A percentile compares a stretch with the other conserved stretches of the same genome.
Evolutionary conservation across 1,139 yeast species (phyloP).

Genomic region (Taphrina communis): DNA sequence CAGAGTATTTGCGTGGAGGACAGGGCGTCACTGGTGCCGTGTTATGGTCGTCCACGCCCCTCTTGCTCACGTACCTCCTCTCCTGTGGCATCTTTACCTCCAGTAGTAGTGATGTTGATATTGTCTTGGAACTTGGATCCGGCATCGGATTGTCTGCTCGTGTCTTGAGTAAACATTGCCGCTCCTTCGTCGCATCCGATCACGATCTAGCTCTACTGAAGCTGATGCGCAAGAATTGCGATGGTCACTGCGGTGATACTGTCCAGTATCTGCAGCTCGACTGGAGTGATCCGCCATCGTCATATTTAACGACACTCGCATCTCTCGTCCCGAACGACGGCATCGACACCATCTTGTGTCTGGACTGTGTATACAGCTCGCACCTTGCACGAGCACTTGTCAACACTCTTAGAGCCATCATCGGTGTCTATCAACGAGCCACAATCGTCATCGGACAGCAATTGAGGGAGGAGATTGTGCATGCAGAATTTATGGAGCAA

Average conservation of each 20-base stretch:
- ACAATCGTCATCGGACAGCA: conserved; percentile 33
- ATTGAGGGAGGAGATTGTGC: conserved; percentile 28
- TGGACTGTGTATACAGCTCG: conserved; percentile 33
- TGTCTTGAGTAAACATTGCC: conserved; percentile 19
- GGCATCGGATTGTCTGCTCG: conserved; percentile 26
- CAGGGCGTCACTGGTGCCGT: conserved; percentile 38
- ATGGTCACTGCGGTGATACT: neutral
- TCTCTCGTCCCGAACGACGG: neutral
- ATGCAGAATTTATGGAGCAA: conserved; percentile 27
- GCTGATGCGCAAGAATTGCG: conserved; percentile 9
- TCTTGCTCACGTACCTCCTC: conserved; percentile 9
- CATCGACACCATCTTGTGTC: conserved; percentile 21
- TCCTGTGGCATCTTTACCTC: neutral
- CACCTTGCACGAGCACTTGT: conserved; percentile 16
- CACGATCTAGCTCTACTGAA: conserved; percentile 17
- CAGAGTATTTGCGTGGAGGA: conserved; percentile 23
- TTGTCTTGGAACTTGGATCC: conserved; percentile 26
- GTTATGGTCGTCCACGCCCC: conserved; percentile 30
- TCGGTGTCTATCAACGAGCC: neutral
- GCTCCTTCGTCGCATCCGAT: conserved; percentile 27
- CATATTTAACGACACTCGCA: conserved; percentile 12
- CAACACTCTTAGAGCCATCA: neutral
- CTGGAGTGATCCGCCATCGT: conserved; percentile 16
- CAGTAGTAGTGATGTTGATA: neutral
- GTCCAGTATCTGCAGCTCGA: conserved; percentile 18